Conservation (phyloP, 2,329 filamentous ascomycete species). For the Fusarium marasasianum region DNA sequence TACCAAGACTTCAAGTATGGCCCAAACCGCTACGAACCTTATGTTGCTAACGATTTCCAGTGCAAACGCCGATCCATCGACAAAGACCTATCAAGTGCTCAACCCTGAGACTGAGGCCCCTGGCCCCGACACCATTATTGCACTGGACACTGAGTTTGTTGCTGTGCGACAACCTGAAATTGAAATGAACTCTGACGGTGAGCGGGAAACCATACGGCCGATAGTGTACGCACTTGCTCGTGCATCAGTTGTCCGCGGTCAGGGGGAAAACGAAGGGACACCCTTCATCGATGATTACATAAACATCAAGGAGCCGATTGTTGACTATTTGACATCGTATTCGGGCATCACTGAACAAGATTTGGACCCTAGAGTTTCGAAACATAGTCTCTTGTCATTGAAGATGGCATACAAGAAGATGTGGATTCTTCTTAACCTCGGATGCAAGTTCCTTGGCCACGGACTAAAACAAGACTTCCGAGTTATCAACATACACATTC, state of each 20-base stretch:
- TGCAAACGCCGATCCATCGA: constrained; percentile 48
- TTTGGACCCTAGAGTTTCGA: constrained; percentile 79
- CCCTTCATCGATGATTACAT: constrained; percentile 99
- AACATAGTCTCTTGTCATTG: constrained; percentile 84
- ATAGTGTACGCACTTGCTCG: constrained; percentile 92
- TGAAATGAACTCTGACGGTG: constrained; percentile 93
- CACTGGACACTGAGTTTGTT: constrained; percentile 96
- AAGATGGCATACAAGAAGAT: constrained; percentile 98
- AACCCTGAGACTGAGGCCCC: constrained; percentile 70
- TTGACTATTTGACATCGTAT: constrained; percentile 94
- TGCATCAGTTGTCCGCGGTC: constrained; percentile 86
- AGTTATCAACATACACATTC: constrained; percentile 97
- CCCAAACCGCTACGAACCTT: neutral
- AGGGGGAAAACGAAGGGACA: constrained; percentile 78
- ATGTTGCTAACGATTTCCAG: constrained; percentile 45
- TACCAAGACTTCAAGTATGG: constrained; percentile 74
- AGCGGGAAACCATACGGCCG: constrained; percentile 87
- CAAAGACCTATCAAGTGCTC: constrained; percentile 69
- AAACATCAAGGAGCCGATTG: constrained; percentile 85
- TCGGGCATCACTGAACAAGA: constrained; percentile 91
- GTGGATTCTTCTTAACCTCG: constrained; percentile 94
- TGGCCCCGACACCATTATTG: constrained; percentile 77
- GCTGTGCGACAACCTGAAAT: constrained; percentile 92
- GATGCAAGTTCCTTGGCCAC: constrained; percentile 93
- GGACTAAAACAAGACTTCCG: constrained; percentile 95